Conservation (phyloP, 1,284 basidiomycete species). For the Ustilago crameri region DNA sequence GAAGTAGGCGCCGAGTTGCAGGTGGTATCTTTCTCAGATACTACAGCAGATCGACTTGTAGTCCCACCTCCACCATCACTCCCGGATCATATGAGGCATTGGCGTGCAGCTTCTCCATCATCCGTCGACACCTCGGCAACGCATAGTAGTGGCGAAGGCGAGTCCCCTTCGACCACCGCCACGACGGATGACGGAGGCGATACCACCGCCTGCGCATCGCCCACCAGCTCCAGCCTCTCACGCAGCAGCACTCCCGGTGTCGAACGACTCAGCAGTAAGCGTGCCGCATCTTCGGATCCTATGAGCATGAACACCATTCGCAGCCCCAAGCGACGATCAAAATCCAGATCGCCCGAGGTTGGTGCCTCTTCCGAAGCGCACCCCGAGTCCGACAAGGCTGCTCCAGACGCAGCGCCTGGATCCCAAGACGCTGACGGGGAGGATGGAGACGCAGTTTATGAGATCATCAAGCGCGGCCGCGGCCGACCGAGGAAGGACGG, state of each 20-base stretch:
- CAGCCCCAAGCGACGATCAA: constrained; percentile 56
- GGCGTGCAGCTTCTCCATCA: constrained; percentile 54
- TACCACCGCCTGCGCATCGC: constrained; percentile 37
- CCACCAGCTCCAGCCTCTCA: constrained; percentile 24
- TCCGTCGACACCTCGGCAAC: constrained; percentile 58
- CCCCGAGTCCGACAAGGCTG: not conserved
- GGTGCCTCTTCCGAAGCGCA: constrained; percentile 10
- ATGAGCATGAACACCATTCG: constrained; percentile 51
- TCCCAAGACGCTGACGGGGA: constrained; percentile 5
- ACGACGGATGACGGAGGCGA: constrained; percentile 55
- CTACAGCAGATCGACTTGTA: constrained; percentile 11
- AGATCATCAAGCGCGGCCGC: constrained; percentile 47
- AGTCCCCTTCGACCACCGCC: constrained; percentile 48
- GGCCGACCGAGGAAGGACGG: constrained; percentile 49
- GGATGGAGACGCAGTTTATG: constrained; percentile 15
- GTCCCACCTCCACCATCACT: constrained; percentile 38
- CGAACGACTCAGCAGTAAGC: constrained; percentile 47
- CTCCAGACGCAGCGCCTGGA: not conserved
- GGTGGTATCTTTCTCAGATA: constrained; percentile 16
- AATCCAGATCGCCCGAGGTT: constrained; percentile 47
- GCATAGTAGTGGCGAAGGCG: constrained; percentile 53
- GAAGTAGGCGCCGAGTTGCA: constrained; percentile 44
- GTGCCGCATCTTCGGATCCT: constrained; percentile 52
- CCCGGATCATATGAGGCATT: constrained; percentile 56
- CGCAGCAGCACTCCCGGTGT: constrained; percentile 44